Evolutionary conservation across 371 early-diverging fungal genomes (phyloP).

Genomic region (Conidiobolus incongruus): DNA sequence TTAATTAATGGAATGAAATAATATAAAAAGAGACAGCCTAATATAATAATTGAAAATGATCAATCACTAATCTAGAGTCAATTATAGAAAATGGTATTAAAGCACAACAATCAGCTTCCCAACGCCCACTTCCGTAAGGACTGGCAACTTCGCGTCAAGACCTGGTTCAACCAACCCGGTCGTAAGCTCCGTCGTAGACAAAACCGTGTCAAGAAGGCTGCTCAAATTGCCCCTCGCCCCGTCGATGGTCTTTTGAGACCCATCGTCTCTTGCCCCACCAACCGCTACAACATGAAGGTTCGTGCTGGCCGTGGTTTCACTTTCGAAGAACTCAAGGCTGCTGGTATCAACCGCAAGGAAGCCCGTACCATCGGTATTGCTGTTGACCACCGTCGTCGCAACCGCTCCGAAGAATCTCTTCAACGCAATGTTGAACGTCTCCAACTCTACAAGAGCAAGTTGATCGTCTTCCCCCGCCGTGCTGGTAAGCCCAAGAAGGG

Average conservation of each 20-base stretch:
- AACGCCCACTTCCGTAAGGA: slow-evolving; percentile 98
- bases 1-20: too few species aligned
- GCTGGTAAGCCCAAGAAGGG: slow-evolving; percentile 66
- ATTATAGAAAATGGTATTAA: slow-evolving; percentile 27
- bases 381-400: slow-evolving; percentile 96
- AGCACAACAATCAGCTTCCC: slow-evolving; percentile 98
- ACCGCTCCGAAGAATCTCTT: slow-evolving; percentile 89
- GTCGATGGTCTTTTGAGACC: slow-evolving; percentile 94
- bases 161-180: slow-evolving; percentile 99
- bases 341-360: slow-evolving; percentile 84
- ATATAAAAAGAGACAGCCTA: too few species aligned
- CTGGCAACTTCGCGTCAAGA: slow-evolving; percentile 93
- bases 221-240: slow-evolving; percentile 90
- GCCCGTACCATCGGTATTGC: slow-evolving; percentile 95
- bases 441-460: slow-evolving; percentile 84
- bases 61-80: too few species aligned
- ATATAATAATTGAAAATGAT: too few species aligned
- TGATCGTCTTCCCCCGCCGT: slow-evolving; percentile 89
- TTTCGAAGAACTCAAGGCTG: slow-evolving; percentile 92
- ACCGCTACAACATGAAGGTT: slow-evolving; percentile 98
- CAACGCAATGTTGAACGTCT: slow-evolving; percentile 91
- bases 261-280: slow-evolving; percentile 92
- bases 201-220: slow-evolving; percentile 87
- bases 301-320: slow-evolving; percentile 98
- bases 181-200: slow-evolving; percentile 80